Evolutionary conservation across 2,329 filamentous ascomycete species (phyloP), one percentile per base, ranked within the genome.

Genomic region (Fusarium duplospermum): DNA sequence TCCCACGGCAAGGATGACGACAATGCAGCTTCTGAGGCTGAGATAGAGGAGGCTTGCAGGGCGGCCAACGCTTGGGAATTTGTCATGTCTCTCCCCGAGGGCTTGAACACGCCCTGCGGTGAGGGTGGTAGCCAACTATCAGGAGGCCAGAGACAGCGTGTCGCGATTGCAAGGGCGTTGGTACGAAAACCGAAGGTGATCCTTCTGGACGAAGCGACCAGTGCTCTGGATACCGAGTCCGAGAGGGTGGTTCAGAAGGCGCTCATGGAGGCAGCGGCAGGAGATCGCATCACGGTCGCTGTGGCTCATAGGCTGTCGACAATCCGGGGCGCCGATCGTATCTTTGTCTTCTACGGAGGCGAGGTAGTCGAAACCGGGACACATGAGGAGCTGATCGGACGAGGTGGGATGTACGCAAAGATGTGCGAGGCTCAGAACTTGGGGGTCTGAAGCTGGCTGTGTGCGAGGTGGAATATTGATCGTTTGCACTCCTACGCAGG

Each of bases 241-340:
- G 69, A 71, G 47, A 40, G 24, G 18, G 20, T 61, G 14, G 58
- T 71, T 16, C 42, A 63, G 47, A 45, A 38, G 9, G 62, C 64
- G 8, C 18, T 75, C 14, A 45, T 62, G 22, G 40, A 73, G 24
- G 65, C 64, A 1, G 36, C 36, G 0, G 24, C 22, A 0, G 50
- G 45, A 3, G 64, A 64, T 6, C 52, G 62, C 3, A 66, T 57
- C 40, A 72, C 63, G 0, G 38, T 74, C 42, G 71, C 70, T 4
- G 67, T 70, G 11, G 63, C 58, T 4, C 72, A 72, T 40, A 62
- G 69, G 2, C 47, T 74, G 5, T 67, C 61, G 11, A 71, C 65
- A 6, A 50, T 71, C 1, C 50, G 50, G 24, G 33, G 68, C 4
- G 67, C 72, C 4, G 52, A 63, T 22, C 24, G 50, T 4, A 68